These are phyloP conservation scores for Cutaneotrichosporon sp. DNA, from an alignment of 1,284 basidiomycete species.

Conservation along the genomic window DNA sequence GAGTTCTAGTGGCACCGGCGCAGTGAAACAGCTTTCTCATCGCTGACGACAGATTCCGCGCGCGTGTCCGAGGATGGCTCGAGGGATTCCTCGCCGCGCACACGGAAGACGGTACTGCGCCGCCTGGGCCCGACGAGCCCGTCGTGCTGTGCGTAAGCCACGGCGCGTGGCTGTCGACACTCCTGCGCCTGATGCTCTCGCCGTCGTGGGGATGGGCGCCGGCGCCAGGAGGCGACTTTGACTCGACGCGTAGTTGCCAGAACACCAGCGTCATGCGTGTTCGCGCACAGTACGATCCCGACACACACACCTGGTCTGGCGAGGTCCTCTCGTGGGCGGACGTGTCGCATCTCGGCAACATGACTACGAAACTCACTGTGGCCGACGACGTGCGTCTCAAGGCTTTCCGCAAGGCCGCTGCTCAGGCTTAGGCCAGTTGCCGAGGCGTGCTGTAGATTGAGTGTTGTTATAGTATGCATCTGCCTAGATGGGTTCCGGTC, in stretches of 20 bases:
- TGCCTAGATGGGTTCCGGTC: too few relatives aligned
- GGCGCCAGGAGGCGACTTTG: constrained; percentile 16
- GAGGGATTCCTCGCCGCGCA: constrained; percentile 17
- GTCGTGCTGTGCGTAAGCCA: constrained; percentile 38
- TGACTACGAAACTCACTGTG: constrained; percentile 1
- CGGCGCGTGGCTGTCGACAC: constrained; percentile 36
- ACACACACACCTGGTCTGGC: constrained; percentile 17
- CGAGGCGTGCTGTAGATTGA: too few relatives aligned
- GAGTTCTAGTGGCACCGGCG: constrained; percentile 2
- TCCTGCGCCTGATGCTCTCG: constrained; percentile 24
- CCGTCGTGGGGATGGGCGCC: constrained; percentile 8
- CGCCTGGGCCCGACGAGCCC: neutral
- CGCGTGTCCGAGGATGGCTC: constrained; percentile 20
- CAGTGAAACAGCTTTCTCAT: too few relatives aligned
- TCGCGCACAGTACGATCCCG: constrained; percentile 7
- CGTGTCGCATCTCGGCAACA: constrained; percentile 21
- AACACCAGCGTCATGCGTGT: constrained; percentile 38
- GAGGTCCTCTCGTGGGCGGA: constrained; percentile 27
- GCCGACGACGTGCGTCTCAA: constrained; percentile 9
- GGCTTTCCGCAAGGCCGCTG: neutral
- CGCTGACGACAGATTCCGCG: constrained; percentile 14
- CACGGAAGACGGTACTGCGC: neutral
- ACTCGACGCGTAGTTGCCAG: constrained; percentile 11
- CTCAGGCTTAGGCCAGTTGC: neutral
- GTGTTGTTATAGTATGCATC: too few relatives aligned